Evolutionary conservation across 345 rosid genomes (phyloP), one percentile per base, ranked within the genome.

Genomic region (Zanthoxylum bungeanum): DNA sequence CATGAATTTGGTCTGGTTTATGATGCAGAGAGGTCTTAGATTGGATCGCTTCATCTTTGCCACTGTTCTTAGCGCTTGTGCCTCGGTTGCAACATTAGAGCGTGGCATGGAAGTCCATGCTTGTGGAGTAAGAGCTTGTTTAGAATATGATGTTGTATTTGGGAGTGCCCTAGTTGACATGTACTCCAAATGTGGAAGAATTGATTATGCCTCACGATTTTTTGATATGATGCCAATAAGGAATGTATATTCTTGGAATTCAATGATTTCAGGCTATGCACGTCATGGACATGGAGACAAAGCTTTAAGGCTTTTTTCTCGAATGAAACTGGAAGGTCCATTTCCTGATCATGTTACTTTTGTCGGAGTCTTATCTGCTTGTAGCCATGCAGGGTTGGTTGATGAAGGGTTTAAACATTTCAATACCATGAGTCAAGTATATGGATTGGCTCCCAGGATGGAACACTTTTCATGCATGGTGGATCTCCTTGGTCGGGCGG

Each of bases 31-130:
- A 47, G 96, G 97, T 67, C 90, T 86, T 73, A 83, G 75, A 62
- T 73, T 93, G 83, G 98, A 90, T 77, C 70, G 70, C 64, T 91
- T 87, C 87, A 87, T 91, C 79, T 86, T 89, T 79, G 97, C 98
- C 60, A 91, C 98, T 2, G 89, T 93, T 82, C 94, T 93, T 47
- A 93, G 98, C 70, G 98, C 97, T 65, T 91, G 91, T 85, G 96
- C 98, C 62, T 90, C 97, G 0, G 90, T 88, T 60, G 94, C 98
- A 37, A 93, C 98, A 9, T 77, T 93, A 74, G 96, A 89, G 75
- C 86, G 87, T 78, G 98, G 97, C 61, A 91, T 89, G 94, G 96
- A 93, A 84, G 94, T 88, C 51, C 98, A 93, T 74, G 94, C 93
- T 55, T 86, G 89, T 73, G 87, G 91, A 22, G 71, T 92, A 44